These are phyloP conservation scores for Fusarium sp. DNA, from an alignment of 2,329 filamentous ascomycete species.

Conservation along the genomic window DNA sequence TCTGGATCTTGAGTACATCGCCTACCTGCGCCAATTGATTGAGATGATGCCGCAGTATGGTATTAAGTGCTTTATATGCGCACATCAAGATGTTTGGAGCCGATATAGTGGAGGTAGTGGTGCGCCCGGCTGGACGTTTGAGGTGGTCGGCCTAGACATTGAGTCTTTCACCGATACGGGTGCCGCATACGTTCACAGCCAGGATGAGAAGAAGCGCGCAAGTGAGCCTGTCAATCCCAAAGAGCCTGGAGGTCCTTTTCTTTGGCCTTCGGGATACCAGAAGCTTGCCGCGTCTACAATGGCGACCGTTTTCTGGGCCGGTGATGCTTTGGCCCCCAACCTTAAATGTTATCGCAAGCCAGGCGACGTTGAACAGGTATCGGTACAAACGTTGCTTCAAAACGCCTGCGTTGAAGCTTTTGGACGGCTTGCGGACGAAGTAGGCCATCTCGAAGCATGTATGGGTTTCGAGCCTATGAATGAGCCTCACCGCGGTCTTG, in stretches of 20 bases:
- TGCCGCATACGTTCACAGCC: conserved; percentile 51
- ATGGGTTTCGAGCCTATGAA: conserved; percentile 57
- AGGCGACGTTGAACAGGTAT: conserved; percentile 39
- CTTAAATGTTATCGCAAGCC: conserved; percentile 38
- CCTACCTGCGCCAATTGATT: conserved; percentile 51
- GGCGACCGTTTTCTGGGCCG: conserved; percentile 47
- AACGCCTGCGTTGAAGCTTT: conserved; percentile 51
- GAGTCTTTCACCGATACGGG: conserved; percentile 51
- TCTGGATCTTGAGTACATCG: conserved; percentile 54
- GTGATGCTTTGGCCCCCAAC: conserved; percentile 46
- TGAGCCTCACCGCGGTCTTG: conserved; percentile 55
- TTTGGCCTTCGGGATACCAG: conserved; percentile 54
- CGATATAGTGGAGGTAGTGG: conserved; percentile 56
- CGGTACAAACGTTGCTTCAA: conserved; percentile 48
- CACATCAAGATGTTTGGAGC: conserved; percentile 58
- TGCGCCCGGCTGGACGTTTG: conserved; percentile 56
- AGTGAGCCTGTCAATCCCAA: conserved; percentile 43
- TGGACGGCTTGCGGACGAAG: conserved; percentile 49
- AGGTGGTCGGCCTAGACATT: conserved; percentile 54
- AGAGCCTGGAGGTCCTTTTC: conserved; percentile 51
- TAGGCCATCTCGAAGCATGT: conserved; percentile 49
- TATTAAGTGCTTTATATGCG: conserved; percentile 56
- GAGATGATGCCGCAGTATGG: conserved; percentile 53
- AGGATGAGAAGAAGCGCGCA: conserved; percentile 48
- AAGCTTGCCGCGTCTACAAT: conserved; percentile 52